Base-by-base conservation (phyloP, 2,329 filamentous ascomycete species). In the Boeremia lycopersici region DNA sequence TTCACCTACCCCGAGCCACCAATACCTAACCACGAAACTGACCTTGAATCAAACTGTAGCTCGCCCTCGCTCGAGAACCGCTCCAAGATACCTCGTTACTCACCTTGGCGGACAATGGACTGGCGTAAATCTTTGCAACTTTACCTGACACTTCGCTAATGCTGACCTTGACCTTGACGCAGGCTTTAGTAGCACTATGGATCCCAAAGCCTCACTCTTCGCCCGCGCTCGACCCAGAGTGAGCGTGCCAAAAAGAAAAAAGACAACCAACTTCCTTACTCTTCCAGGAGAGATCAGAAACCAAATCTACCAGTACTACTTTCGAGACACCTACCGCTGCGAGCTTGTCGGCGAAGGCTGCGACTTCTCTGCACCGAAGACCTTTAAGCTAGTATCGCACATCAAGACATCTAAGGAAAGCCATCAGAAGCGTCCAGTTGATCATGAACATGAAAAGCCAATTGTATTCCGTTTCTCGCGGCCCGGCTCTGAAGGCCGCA, bases 261-360 rank as follows among this genome's bases (percentile, higher is more conserved):
- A 63, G 46, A 53, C 57, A 8, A 56, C 53, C n/a, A 65, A 67
- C 23, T 75, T 76, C 51, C 61, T 75, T 4, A 47, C 60, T 1
- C 62, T 84, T 0, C 82, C 83, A 0, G 75, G 76, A 13, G 83
- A 85, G 63, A 60, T 85, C 12, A 78, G 83, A 49, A 73, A 74
- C 55, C 62, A 70, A 1, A 81, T 85, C 43, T 85, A 82, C 62
- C 53, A 46, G 8, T 69, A 65, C 60, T 74, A 71, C 61, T 74
- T 74, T 48, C 41, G 58, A 31, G 42, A 68, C n/a, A 53, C 55
- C 40, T 63, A 64, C 43, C 60, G 57, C 29, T 69, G 67, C 49
- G 70, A 74, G 49, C 54, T 74, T 30, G 63, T 56, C 9, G 60
- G 28, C 8, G 25, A 38, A 3, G 39, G 15, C 13, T 39, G 50